A percentile compares a stretch with the other conserved stretches of the same genome.
Conservation (phyloP, 179 eudicot genomes). For the Nepenthes alata region DNA sequence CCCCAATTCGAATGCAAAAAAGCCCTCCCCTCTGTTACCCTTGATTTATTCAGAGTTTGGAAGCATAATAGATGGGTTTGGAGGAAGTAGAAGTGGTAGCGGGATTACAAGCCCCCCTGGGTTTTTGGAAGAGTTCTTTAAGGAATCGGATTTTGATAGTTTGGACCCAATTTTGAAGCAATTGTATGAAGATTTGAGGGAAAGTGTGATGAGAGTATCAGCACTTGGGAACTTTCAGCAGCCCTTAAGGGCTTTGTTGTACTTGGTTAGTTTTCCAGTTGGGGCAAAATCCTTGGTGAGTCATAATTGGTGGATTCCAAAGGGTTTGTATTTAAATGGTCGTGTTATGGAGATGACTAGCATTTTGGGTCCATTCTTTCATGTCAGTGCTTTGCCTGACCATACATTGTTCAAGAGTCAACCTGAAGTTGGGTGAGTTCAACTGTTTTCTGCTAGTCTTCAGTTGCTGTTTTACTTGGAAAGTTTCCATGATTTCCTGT, state of each 20-base stretch:
- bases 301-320: constrained; percentile 93
- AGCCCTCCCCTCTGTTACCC: constrained; percentile 55
- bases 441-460: background rate
- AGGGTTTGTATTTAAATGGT: constrained; percentile 65
- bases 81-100: constrained; percentile 38
- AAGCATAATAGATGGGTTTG: constrained; percentile 47
- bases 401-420: constrained; percentile 63
- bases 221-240: constrained; percentile 94
- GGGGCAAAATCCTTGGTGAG: constrained; percentile 65
- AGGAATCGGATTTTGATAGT: constrained; percentile 73
- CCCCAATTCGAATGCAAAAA: constrained; percentile 7
- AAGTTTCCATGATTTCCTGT: too few species aligned
- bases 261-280: constrained; percentile 49
- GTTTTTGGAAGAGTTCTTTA: constrained; percentile 67
- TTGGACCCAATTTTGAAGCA: constrained; percentile 71
- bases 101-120: constrained; percentile 53
- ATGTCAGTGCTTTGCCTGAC: constrained; percentile 90
- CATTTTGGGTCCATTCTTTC: constrained; percentile 91
- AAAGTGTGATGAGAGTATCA: constrained; percentile 62
- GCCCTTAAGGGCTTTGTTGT: constrained; percentile 74
- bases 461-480: background rate
- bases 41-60: constrained; percentile 54
- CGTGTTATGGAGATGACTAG: constrained; percentile 91
- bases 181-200: constrained; percentile 87
- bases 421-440: constrained; percentile 94